Evolutionary conservation across 2,329 filamentous ascomycete genomes (phyloP).

Genomic region (Talaromyces sp.): DNA sequence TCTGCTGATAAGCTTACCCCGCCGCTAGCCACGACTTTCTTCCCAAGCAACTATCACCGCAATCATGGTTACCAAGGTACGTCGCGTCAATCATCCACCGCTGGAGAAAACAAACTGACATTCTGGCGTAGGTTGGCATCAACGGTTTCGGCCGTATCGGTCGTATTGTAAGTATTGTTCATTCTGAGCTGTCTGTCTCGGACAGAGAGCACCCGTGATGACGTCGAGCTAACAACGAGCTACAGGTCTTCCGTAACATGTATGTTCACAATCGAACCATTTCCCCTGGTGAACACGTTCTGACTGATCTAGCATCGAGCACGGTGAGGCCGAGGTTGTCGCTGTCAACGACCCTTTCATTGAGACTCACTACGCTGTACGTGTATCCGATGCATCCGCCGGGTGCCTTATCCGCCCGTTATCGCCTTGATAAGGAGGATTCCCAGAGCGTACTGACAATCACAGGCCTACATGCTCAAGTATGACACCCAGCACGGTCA

Average conservation of each 20-base stretch:
- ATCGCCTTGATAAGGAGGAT: not conserved
- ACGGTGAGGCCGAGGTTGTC: slow-evolving; percentile 83
- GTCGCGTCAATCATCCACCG: not conserved
- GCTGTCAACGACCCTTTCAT: slow-evolving; percentile 99
- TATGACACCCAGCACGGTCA: slow-evolving; percentile 96
- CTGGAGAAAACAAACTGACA: not conserved
- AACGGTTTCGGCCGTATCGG: slow-evolving; percentile 99
- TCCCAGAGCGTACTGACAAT: not conserved
- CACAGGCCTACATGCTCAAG: slow-evolving; percentile 97
- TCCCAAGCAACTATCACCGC: slow-evolving; percentile 21
- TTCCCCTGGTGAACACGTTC: not conserved
- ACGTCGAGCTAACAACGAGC: slow-evolving; percentile 25
- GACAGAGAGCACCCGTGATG: not conserved
- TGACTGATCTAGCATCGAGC: slow-evolving; percentile 61
- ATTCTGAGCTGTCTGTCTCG: not conserved
- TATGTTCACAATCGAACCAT: slow-evolving; percentile 42
- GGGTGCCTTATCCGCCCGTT: slow-evolving; percentile 2
- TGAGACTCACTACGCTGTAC: slow-evolving; percentile 93
- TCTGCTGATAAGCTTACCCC: slow-evolving; percentile 1
- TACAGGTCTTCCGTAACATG: slow-evolving; percentile 89
- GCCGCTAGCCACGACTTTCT: slow-evolving; percentile 31
- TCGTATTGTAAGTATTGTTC: slow-evolving; percentile 63
- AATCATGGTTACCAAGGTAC: slow-evolving; percentile 39
- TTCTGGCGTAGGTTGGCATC: slow-evolving; percentile 73
- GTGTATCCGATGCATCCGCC: slow-evolving; percentile 39